Evolutionary conservation across 2,329 filamentous ascomycete species (phyloP).

Genomic region (Pseudogymnoascus sp.): DNA sequence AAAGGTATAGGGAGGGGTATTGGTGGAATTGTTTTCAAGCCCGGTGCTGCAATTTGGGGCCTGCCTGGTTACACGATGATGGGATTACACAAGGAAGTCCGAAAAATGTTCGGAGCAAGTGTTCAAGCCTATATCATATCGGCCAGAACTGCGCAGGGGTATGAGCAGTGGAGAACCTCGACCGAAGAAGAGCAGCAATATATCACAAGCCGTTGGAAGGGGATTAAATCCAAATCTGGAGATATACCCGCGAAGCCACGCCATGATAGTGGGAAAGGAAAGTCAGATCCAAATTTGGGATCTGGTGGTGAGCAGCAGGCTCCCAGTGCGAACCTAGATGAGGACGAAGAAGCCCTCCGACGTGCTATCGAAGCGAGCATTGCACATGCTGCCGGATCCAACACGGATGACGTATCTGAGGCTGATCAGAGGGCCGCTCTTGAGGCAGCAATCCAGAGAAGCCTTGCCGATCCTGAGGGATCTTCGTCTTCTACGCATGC

Average conservation of each 20-base stretch:
- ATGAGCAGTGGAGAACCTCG: conserved; percentile 52
- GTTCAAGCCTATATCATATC: conserved; percentile 74
- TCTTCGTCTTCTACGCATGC: conserved; percentile 14
- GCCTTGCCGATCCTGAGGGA: conserved; percentile 31
- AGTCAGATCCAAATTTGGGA: background rate
- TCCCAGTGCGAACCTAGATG: conserved; percentile 18
- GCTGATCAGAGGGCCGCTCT: conserved; percentile 51
- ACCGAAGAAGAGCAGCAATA: conserved; percentile 53
- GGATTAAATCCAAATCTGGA: conserved; percentile 44
- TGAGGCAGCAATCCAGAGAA: conserved; percentile 49
- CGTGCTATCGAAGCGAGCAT: conserved; percentile 45
- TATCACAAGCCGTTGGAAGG: conserved; percentile 59
- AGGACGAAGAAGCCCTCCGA: conserved; percentile 36
- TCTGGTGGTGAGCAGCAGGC: conserved; percentile 24
- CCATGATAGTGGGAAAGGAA: conserved; percentile 32
- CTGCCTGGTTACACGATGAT: conserved; percentile 78
- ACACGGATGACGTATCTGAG: conserved; percentile 29
- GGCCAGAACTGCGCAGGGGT: conserved; percentile 68
- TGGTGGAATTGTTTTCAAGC: conserved; percentile 56
- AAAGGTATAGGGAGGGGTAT: too few species aligned
- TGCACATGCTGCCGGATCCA: conserved; percentile 32
- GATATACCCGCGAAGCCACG: conserved; percentile 42
- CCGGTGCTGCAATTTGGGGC: conserved; percentile 50
- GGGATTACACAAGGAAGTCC: conserved; percentile 70
- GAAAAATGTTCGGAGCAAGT: conserved; percentile 61